Base-by-base conservation (phyloP, 2,329 filamentous ascomycete species). In the Curvularia eragrostidis region DNA sequence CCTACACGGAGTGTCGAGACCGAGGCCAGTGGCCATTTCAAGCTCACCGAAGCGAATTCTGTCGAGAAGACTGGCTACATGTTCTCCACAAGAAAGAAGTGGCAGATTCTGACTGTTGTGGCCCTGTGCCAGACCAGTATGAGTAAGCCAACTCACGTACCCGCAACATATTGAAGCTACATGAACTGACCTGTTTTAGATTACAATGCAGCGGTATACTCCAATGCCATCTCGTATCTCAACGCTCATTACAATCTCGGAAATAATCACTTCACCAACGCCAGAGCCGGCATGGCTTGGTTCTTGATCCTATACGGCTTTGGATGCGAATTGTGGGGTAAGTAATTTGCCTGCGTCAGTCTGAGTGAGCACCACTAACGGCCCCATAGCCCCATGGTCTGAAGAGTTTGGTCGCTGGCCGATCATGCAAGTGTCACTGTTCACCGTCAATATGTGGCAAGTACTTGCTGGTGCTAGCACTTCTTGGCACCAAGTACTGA, bases 271-370 rank as follows among this genome's bases (percentile, higher is more conserved):
- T 60, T 67, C 18, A 88, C 73, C 66, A 54, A 80, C 75, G 63
- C 80, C 72, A 63, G 78, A 34, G 62, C 65, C 7, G 91, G 91
- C 69, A 89, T 90, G 65, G 88, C 90, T 79, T 86, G 92, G 64
- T 95, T 93, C 78, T 78, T 95, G 44, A 83, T 95, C 42, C 75
- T 88, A 1, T 95, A 95, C 72, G 91, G 90, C 28, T 92, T 95
- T 70, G 91, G 91, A 23, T 95, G 91, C 73, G 91, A 95, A 75
- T 82, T 94, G 0, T 95, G 91, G 91, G 34, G 34, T 36, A 36
- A 18, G 34, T 5, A 34, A 34, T 36, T 5, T 36, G 15, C 34
- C 7, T 36, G 5, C 18, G 6, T 13, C n/a, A n/a, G 15, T 36
- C 34, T 18, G 18, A 7, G 5, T n/a, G 15, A 36, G 6, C 15